Conservation (phyloP, 106 monocot species). For the Phalaenopsis equestris region DNA sequence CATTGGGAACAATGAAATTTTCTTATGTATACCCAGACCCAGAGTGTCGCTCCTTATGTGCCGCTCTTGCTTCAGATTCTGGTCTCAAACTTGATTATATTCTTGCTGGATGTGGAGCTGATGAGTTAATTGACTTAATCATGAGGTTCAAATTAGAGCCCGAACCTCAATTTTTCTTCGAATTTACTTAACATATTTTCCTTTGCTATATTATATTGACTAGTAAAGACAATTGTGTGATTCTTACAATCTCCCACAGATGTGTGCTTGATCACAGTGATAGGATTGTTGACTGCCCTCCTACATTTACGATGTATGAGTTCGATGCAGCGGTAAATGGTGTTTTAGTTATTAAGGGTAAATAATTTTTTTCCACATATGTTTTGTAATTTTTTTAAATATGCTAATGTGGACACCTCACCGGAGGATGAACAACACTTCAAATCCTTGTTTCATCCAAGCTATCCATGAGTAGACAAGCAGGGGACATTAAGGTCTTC, state of each 20-base stretch:
- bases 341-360: slow-evolving; percentile 86
- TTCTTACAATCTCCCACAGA: slow-evolving; percentile 27
- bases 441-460: neutral
- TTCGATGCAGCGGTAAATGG: slow-evolving; percentile 98
- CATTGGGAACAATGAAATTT: slow-evolving; percentile 74
- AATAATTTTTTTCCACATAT: neutral
- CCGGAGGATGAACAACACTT: neutral
- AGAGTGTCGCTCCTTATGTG: slow-evolving; percentile 77
- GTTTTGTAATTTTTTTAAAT: neutral
- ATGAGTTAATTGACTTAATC: slow-evolving; percentile 93
- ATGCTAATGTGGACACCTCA: neutral
- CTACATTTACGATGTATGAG: slow-evolving; percentile 99
- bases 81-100: slow-evolving; percentile 85
- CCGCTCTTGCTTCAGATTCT: slow-evolving; percentile 89
- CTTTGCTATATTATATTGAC: neutral
- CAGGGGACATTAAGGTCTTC: neutral
- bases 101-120: slow-evolving; percentile 95
- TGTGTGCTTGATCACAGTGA: slow-evolving; percentile 98
- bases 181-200: neutral
- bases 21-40: slow-evolving; percentile 98
- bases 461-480: neutral
- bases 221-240: neutral
- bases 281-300: slow-evolving; percentile 94
- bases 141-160: slow-evolving; percentile 62
- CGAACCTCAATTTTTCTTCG: neutral